These are phyloP conservation scores for Salinomyces thailandicus DNA, from an alignment of 2,329 filamentous ascomycete species.

Conservation along the genomic window DNA sequence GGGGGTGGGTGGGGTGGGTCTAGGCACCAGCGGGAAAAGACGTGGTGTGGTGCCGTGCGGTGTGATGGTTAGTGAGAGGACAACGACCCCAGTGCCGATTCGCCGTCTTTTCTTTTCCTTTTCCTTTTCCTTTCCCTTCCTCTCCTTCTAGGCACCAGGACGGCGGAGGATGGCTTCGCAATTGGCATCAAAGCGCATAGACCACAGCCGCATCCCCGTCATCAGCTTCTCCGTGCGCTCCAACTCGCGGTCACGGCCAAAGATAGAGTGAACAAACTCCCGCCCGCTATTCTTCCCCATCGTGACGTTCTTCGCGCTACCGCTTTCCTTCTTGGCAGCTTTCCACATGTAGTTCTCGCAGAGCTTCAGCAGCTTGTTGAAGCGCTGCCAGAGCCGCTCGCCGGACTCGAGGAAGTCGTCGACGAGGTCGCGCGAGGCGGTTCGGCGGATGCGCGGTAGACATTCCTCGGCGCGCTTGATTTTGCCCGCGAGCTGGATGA, in stretches of 20 bases:
- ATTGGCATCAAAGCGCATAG: slow-evolving; percentile 89
- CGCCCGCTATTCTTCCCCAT: slow-evolving; percentile 87
- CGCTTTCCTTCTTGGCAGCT: slow-evolving; percentile 61
- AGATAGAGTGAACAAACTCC: slow-evolving; percentile 93
- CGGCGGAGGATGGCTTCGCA: slow-evolving; percentile 74
- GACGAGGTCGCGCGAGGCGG: slow-evolving; percentile 67
- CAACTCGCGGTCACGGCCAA: slow-evolving; percentile 81
- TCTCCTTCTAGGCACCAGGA: slow-evolving; percentile 29
- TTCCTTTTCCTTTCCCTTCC: too few species aligned
- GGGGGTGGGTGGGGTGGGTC: too few species aligned
- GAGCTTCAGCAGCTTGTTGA: slow-evolving; percentile 75
- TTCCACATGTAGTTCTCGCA: slow-evolving; percentile 95
- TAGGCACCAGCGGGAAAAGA: too few species aligned
- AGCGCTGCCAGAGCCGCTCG: slow-evolving; percentile 73
- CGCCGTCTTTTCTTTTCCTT: neutral
- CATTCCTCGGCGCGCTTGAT: slow-evolving; percentile 81
- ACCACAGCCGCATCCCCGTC: slow-evolving; percentile 78
- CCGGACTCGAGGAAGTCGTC: slow-evolving; percentile 86
- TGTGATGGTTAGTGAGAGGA: slow-evolving; percentile 3
- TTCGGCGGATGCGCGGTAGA: slow-evolving; percentile 58
- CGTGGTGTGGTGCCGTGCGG: too few species aligned
- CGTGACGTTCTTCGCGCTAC: slow-evolving; percentile 52
- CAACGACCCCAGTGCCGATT: neutral
- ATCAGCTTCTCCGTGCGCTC: slow-evolving; percentile 88
- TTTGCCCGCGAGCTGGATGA: slow-evolving; percentile 90